Base-by-base conservation (phyloP, 495 filamentous ascomycete genomes). In the Staphylotrichum tortipilum region DNA sequence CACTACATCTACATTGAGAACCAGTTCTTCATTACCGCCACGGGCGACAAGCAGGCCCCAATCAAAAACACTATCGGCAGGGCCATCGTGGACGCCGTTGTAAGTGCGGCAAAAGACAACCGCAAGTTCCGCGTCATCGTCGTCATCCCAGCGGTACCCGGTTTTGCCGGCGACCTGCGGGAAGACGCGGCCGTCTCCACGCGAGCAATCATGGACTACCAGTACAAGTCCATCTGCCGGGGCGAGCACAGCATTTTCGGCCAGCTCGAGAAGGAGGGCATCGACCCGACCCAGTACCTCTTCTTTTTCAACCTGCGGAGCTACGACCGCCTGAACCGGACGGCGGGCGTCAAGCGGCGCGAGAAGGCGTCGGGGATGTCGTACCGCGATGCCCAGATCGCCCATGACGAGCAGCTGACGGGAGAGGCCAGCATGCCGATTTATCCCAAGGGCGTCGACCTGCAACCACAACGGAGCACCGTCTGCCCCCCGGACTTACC, bases 1-100 rank as follows among this genome's bases (percentile, higher is more conserved):
- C 88, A 96, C 62, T 95, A 83, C 61, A 84, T 97, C 39, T 97
- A 97, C 68, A 95, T 96, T 53, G 90, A 96, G 65, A 97, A 97
- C 57, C 91, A 97, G 55, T 95, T 96, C 73, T 96, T 97, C 76
- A 92, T 94, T 59, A 94, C 90, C 10, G 89, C 91, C 8, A 97
- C 91, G 1, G 89, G 91, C 11, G 85, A 91, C 22, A 62, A 94
- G 30, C 90, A 96, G 66, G 65, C 69, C 0, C 91, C 90, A 2
- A 80, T 96, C 39, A 81, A 88, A 61, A 98, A 98, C 65, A 83
- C 78, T 12, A 84, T 96, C 49, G 92, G 92, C 7, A 72, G 72
- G 11, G 80, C 92, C 8, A 94, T 98, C 39, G 92, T 95, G 11
- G 88, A 96, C 44, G 92, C 92, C 1, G 84, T 86, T 28, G 78